Evolutionary conservation across 257 asterid species (phyloP).

Genomic region (Solanum medicagineum): DNA sequence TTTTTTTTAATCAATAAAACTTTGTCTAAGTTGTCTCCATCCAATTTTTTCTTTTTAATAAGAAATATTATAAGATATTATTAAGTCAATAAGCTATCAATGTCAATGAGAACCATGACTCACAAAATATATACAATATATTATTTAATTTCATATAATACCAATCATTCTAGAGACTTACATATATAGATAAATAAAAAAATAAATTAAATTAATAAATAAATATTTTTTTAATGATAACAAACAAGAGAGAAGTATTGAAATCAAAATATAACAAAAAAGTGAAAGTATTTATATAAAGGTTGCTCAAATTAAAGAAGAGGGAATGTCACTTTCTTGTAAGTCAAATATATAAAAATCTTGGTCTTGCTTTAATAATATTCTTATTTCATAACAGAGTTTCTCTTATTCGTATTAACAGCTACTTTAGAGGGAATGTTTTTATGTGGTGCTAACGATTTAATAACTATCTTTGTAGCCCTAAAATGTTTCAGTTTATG

Average conservation of each 20-base stretch:
- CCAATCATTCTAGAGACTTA: not conserved
- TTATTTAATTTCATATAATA: not conserved
- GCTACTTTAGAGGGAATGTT: too few species aligned
- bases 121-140: not conserved
- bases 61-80: not conserved
- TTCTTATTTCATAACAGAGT: too few species aligned
- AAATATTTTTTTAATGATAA: not conserved
- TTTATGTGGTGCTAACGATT: too few species aligned
- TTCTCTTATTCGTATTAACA: too few species aligned
- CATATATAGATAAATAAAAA: not conserved
- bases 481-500: too few species aligned
- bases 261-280: too few species aligned
- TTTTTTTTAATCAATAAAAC: not conserved
- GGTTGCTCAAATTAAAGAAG: not conserved
- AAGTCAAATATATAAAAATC: not conserved
- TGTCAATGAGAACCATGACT: not conserved
- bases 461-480: too few species aligned
- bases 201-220: not conserved
- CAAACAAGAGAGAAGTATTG: not conserved
- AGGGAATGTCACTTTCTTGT: not conserved
- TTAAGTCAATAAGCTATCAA: not conserved
- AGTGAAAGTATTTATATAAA: not conserved
- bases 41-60: not conserved
- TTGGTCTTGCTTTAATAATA: not conserved
- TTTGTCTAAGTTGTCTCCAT: not conserved